Base-by-base conservation (phyloP, 192 early-diverging fungal species). In the Backusella australiensis region DNA sequence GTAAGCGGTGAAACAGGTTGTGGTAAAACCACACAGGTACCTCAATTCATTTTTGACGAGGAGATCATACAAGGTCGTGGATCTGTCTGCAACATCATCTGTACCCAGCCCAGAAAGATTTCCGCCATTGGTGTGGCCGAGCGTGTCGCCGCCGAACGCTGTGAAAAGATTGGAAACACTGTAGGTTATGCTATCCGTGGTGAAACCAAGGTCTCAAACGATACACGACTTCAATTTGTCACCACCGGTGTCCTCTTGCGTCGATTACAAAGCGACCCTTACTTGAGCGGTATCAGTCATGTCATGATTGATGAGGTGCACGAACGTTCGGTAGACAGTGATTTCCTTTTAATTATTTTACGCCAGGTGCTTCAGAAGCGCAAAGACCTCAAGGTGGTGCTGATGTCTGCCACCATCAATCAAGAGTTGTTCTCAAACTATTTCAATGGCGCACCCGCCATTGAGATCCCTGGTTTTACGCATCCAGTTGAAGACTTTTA, bases 261-360 rank as follows among this genome's bases (percentile, higher is more conserved):
- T 72, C 84, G 90, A 63, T 68, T 95, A 26, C 89, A 93, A 67
- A 82, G 82, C 52, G 91, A 95, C 75, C 85, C 87, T 17, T 44
- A 75, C 11, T 78, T 96, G 72, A 69, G 74, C n/a, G 89, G 86
- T 4, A 85, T 96, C 32, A 92, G 89, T 32, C 91, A 93, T 73
- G 82, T 95, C 6, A 86, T 95, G 34, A 88, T 95, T 34, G 94
- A 95, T 80, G 94, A 95, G 73, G 90, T 94, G 7, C 94, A 95
- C 71, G 94, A 95, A 78, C 83, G 94, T 8, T 83, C 82, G 12
- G 78, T 95, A 3, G 93, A 95, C 73, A 88, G 87, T 5, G 94
- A 95, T 75, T 93, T 95, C 68, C 76, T 95, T 56, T 67, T 95
- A 6, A 84, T 94, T 32, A 83, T 90, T 44, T 80, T 94, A 35